Evolutionary conservation across 768 basidiomycete species (phyloP), one percentile per base, ranked within the genome.

Genomic region (Cystoderma amianthinum): DNA sequence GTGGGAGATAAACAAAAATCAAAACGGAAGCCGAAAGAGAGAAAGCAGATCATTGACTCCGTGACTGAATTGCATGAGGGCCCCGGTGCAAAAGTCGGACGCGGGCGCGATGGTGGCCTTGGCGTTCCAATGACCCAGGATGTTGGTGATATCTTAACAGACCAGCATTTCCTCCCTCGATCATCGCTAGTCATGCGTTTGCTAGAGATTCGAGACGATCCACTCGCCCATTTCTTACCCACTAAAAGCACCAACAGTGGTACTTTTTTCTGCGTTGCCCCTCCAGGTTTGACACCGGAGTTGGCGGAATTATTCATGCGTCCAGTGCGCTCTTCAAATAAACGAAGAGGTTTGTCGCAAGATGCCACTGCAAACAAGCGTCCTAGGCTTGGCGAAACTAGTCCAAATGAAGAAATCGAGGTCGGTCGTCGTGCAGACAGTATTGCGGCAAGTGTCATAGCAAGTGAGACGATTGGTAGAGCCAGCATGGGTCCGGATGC

Each of bases 41-140:
- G 83, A 71, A 94, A 85, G 61, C 84, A 88, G 49, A 88, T 93
- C 34, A 85, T 95, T 42, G 94, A 97, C 58, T 74, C 78, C n/a
- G 77, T 90, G 33, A 93, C 86, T 5, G 93, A 97, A 60, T 74
- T 93, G 33, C 71, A 74, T 32, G 79, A 80, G 43, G 79, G 80
- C 2, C 75, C 73, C 18, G 74, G 77, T 18, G 65, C 67, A 4
- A 66, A 69, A 45, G 58, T 68, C 38, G 74, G 78, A 32, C 75
- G 82, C 35, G 73, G 79, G n/a, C 69, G 73, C 20, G 63, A 63
- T 20, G 69, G 63, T 39, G 69, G 67, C 17, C 58, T 80, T 17
- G 77, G 75, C 17, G 70, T 71, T 21, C 77, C 74, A 32, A 69
- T 79, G 32, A 67, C 63, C 35, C 64, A 65, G 43, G 75, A 71